A percentile compares a stretch with the other conserved stretches of the same genome.
These are phyloP conservation scores for Phaeosphaeriaceae sp. DNA, from an alignment of 2,329 filamentous ascomycete genomes.

Conservation along the genomic window DNA sequence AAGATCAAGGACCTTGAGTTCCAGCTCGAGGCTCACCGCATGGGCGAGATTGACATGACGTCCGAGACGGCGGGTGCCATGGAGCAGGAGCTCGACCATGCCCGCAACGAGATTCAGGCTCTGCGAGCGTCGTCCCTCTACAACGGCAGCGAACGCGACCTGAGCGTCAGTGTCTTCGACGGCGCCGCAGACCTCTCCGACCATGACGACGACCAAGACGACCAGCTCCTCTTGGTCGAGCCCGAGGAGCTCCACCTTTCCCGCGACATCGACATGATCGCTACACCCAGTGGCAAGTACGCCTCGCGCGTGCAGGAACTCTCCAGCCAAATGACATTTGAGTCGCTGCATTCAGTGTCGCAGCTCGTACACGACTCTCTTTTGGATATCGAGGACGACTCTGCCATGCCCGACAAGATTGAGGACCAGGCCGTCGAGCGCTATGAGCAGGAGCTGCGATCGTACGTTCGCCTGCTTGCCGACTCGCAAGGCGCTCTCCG, in stretches of 20 bases:
- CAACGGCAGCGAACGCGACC: conserved; percentile 32
- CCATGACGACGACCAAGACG: conserved; percentile 41
- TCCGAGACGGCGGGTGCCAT: conserved; percentile 45
- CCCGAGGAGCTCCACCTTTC: conserved; percentile 43
- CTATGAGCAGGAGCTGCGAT: conserved; percentile 51
- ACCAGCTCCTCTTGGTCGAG: conserved; percentile 40
- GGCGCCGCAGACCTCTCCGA: conserved; percentile 24
- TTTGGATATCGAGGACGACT: conserved; percentile 26
- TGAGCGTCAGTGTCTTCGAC: conserved; percentile 24
- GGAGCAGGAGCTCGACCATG: conserved; percentile 43
- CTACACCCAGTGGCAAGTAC: conserved; percentile 36
- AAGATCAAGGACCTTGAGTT: conserved; percentile 48
- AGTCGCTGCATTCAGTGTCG: conserved; percentile 31
- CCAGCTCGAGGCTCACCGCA: conserved; percentile 44
- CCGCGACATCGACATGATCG: conserved; percentile 37
- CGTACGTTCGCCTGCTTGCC: conserved; percentile 47
- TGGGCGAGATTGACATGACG: conserved; percentile 49
- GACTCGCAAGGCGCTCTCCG: conserved; percentile 51
- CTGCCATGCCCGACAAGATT: conserved; percentile 31
- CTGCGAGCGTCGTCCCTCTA: conserved; percentile 42
- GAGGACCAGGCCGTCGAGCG: conserved; percentile 47
- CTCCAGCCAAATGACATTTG: conserved; percentile 39
- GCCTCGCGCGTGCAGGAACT: conserved; percentile 37
- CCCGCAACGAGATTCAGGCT: conserved; percentile 45
- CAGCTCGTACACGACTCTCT: conserved; percentile 38